Evolutionary conservation across 2,329 filamentous ascomycete species (phyloP), one percentile per base, ranked within the genome.

Genomic region (Talaromyces sp.): DNA sequence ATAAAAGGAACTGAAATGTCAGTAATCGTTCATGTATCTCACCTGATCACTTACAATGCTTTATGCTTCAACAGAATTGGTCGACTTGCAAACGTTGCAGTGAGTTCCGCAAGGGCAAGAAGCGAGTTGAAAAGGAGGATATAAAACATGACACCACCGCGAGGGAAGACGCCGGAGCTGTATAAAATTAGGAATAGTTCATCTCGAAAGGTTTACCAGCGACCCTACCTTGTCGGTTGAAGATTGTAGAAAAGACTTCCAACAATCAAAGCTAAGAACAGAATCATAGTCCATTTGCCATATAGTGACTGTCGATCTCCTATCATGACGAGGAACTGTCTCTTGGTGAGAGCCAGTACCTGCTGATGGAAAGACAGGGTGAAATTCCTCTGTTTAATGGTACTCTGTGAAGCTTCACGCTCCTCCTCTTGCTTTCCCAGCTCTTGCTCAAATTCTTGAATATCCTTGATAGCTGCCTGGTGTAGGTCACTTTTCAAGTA

Each of bases 61-160:
- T 90, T 90, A 75, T 91, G 89, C 73, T 90, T 90, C 62, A 89
- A 77, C 45, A 91, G 75, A 64, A 91, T 89, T 0, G 87, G 88
- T 52, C 88, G 84, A 24, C 83, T 84, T 57, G 82, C 76, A 68
- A 90, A 91, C 0, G 87, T 83, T 1, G 86, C 76, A 0, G 87
- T 86, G 47, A 87, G 79, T 70, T 90, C 86, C 5, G 85, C 84
- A 56, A 89, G 73, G 3, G 87, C 86, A 37, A 89, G 79, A 9
- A 89, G 77, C 11, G 86, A 81, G 68, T 89, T 89, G 78, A 88
- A 89, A 1, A 89, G 77, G 1, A 89, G 75, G 64, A 87, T 82
- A 70, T 86, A 86, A 74, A 89, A 89, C 69, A 89, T 79, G 1
- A 86, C 83, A 74, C 86, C 86, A 49, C 87, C 86, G 62, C 86